A percentile compares a stretch with the other conserved stretches of the same genome.
These are phyloP conservation scores for Rhodotorula diobovata DNA, from an alignment of 768 basidiomycete species.

Conservation along the genomic window DNA sequence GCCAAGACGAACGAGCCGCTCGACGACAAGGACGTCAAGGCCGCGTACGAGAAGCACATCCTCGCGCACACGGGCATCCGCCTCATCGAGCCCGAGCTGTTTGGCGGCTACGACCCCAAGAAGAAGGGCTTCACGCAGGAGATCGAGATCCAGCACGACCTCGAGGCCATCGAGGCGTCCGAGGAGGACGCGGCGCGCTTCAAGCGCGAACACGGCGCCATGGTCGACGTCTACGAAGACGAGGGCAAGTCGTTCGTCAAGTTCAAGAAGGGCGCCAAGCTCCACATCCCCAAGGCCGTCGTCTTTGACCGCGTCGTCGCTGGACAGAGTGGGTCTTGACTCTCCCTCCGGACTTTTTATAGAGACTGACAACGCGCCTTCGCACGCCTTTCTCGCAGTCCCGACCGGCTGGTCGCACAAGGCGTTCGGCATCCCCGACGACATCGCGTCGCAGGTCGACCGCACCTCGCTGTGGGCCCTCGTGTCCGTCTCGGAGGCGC, in stretches of 20 bases:
- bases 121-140: constrained; percentile 98
- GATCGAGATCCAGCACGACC: constrained; percentile 89
- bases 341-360: neutral
- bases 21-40: constrained; percentile 94
- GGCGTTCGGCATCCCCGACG: constrained; percentile 92
- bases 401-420: constrained; percentile 97
- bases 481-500: constrained; percentile 87
- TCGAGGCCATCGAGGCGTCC: constrained; percentile 90
- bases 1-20: constrained; percentile 87
- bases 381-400: constrained; percentile 45
- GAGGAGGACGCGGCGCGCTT: constrained; percentile 88
- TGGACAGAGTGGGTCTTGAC: constrained; percentile 58
- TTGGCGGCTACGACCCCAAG: constrained; percentile 96
- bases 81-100: constrained; percentile 92
- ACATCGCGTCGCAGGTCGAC: constrained; percentile 91
- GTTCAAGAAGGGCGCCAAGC: constrained; percentile 88
- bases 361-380: neutral
- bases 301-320: constrained; percentile 89
- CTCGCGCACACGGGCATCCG: constrained; percentile 85
- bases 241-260: constrained; percentile 97
- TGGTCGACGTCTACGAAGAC: constrained; percentile 88
- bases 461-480: constrained; percentile 91
- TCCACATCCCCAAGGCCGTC: constrained; percentile 91
- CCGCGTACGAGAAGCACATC: constrained; percentile 91
- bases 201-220: constrained; percentile 93